Evolutionary conservation across 75 land plant genomes (phyloP).

Genomic region (Cryptomeria japonica): DNA sequence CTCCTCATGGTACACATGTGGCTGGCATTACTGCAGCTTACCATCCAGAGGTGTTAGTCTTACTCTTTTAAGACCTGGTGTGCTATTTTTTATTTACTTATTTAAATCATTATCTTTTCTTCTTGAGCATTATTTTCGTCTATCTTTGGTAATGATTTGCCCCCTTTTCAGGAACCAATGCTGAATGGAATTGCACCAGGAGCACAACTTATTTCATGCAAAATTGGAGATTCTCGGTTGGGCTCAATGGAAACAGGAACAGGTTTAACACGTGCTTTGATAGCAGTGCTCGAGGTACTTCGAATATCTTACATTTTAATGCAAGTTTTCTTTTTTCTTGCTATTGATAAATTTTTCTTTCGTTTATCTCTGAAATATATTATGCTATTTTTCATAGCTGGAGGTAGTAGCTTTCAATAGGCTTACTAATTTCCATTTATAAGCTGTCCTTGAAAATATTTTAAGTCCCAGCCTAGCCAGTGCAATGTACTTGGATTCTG

Average conservation of each 20-base stretch:
- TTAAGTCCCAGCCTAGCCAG: not conserved
- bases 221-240: conserved; percentile 95
- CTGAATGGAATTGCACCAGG: conserved; percentile 99
- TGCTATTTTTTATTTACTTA: not conserved
- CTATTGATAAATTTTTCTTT: not conserved
- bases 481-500: not conserved
- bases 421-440: not conserved
- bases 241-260: conserved; percentile 99
- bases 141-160: not conserved
- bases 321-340: not conserved
- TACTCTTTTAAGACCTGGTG: not conserved
- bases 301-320: not conserved
- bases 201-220: conserved; percentile 94
- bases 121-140: not conserved
- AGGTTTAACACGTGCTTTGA: conserved; percentile 86
- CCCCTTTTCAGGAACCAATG: conserved; percentile 68
- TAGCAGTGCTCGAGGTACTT: conserved; percentile 91
- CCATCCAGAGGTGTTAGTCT: conserved; percentile 67
- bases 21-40: conserved; percentile 97
- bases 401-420: not conserved
- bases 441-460: not conserved
- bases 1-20: conserved; percentile 99
- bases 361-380: not conserved
- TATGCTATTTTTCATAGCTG: not conserved
- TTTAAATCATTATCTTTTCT: not conserved